Conservation (phyloP, 805 yeast genomes). For the Metschnikowia gelsemii region DNA sequence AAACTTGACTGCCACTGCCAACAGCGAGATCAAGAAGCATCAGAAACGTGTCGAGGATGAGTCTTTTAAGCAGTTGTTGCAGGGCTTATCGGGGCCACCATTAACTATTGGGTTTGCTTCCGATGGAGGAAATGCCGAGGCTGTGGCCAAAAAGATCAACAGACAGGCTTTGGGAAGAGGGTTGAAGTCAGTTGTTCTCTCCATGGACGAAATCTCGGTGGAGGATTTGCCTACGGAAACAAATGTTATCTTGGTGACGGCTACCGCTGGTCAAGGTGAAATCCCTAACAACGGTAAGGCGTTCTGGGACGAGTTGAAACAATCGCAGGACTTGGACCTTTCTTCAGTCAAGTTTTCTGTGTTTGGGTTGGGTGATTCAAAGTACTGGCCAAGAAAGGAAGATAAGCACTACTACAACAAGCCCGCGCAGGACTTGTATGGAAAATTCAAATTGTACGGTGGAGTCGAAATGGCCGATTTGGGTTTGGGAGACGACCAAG, state of each 20-base stretch:
- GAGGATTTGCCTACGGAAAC: constrained; percentile 74
- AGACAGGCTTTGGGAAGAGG: constrained; percentile 81
- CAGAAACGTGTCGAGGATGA: constrained; percentile 70
- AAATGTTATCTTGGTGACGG: constrained; percentile 64
- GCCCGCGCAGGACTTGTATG: constrained; percentile 74
- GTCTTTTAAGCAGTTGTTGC: constrained; percentile 74
- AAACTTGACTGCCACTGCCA: constrained; percentile 63
- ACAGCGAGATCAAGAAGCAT: constrained; percentile 52
- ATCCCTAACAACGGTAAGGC: constrained; percentile 79
- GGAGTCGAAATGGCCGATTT: constrained; percentile 70
- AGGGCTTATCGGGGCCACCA: constrained; percentile 91
- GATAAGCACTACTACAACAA: constrained; percentile 92
- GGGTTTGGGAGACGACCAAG: constrained; percentile 96
- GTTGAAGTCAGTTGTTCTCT: constrained; percentile 59
- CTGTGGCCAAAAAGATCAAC: constrained; percentile 73
- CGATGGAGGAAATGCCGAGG: constrained; percentile 88
- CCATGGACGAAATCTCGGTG: constrained; percentile 69
- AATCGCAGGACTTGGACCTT: constrained; percentile 62
- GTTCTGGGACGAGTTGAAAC: constrained; percentile 71
- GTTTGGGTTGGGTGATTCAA: constrained; percentile 78
- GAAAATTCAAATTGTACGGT: constrained; percentile 65
- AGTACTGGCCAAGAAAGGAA: constrained; percentile 96
- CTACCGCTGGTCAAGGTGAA: constrained; percentile 87
- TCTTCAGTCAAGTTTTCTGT: constrained; percentile 56
- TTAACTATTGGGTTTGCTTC: constrained; percentile 83